Conservation (phyloP, 2,329 filamentous ascomycete species). For the Diatrype stigma region DNA sequence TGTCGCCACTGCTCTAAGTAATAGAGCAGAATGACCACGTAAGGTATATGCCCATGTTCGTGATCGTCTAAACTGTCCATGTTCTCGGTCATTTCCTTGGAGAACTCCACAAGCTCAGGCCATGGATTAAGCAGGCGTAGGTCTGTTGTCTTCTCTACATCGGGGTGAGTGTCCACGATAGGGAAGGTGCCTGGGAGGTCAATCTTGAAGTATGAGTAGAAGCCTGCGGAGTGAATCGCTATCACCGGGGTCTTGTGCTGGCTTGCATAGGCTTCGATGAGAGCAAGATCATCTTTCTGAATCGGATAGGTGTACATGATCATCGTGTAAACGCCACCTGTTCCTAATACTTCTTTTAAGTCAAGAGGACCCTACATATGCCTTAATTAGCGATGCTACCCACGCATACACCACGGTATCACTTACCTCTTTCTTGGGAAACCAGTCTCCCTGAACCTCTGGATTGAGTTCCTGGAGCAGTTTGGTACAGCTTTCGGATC, state of each 20-base stretch:
- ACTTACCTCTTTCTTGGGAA: constrained; percentile 43
- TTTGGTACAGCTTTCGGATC: constrained; percentile 73
- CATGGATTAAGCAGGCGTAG: constrained; percentile 81
- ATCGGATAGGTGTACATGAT: constrained; percentile 54
- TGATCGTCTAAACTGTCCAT: constrained; percentile 70
- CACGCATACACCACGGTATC: neutral
- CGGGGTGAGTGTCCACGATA: constrained; percentile 93
- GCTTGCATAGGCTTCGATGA: constrained; percentile 44
- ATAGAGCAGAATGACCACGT: constrained; percentile 76
- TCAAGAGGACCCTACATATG: constrained; percentile 27
- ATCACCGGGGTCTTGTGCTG: constrained; percentile 68
- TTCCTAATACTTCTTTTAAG: constrained; percentile 38
- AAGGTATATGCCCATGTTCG: constrained; percentile 88
- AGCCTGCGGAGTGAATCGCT: constrained; percentile 83
- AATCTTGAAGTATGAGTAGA: constrained; percentile 86
- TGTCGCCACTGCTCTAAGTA: constrained; percentile 79
- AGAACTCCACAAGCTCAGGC: constrained; percentile 71
- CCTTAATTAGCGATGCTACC: constrained; percentile 7
- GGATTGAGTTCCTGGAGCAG: constrained; percentile 86
- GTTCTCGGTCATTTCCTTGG: constrained; percentile 60
- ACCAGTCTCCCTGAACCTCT: constrained; percentile 77
- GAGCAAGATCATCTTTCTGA: constrained; percentile 35
- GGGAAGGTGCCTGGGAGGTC: constrained; percentile 76
- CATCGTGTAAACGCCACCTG: constrained; percentile 43
- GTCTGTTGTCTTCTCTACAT: constrained; percentile 78